Base-by-base conservation (phyloP, 1,284 basidiomycete species). In the Malassezia arunalokei region DNA sequence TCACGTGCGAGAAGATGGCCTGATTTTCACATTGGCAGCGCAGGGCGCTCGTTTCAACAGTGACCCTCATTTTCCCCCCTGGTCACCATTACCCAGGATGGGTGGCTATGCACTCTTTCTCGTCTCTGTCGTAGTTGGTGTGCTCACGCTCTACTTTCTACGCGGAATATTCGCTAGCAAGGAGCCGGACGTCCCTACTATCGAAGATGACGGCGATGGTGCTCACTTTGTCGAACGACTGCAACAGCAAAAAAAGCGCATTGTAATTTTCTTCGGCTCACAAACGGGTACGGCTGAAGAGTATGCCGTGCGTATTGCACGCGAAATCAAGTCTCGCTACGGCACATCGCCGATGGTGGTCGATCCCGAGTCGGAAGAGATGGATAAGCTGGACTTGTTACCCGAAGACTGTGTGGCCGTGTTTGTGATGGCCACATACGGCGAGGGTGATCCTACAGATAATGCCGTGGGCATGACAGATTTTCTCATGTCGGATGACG, bases 391-490 rank as follows among this genome's bases (percentile, higher is more conserved):
- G 60, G 91, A 96, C 75, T 79, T 85, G 73, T 73, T 96, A 32
- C 87, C 92, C 3, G 82, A 85, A 56, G 84, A 91, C 73, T 84
- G 80, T 62, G 84, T 83, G 38, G 87, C 83, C 54, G 81, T 94
- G 74, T 96, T 98, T 72, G 88, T 94, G 66, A 82, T 98, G 81
- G 92, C 92, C 24, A 96, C 92, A 11, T 98, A 98, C 70, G 92
- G 92, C 58, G 92, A 98, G 77, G 92, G 91, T 54, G 92, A 98
- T 74, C 94, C 92, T 20, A 98, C 92, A 15, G 92, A 98, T 75
- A 98, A 98, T 72, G 88, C 91, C n/a, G 87, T 94, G 32, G 82
- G 83, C 58, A 81, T 98, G 64, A 85, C 90, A 82, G 87, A 94
- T 73, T 90, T 89, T 75, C 73, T 98, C 57, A 80, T 83, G 61